Conservation (phyloP, 805 yeast genomes). For the Zygoascus tannicola region DNA sequence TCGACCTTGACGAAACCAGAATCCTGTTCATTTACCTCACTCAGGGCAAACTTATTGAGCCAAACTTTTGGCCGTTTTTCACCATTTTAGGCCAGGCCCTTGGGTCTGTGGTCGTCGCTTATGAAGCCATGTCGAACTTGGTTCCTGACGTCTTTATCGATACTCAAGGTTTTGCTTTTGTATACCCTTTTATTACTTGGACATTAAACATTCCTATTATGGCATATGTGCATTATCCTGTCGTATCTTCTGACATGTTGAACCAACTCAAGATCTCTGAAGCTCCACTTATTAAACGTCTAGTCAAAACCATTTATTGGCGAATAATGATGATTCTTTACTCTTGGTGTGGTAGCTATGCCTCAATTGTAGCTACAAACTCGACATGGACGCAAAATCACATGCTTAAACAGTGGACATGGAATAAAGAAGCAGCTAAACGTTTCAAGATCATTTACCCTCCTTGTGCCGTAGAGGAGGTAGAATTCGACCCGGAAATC, state of each 20-base stretch:
- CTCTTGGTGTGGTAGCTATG: constrained; percentile 54
- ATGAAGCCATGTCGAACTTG: constrained; percentile 59
- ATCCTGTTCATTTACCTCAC: constrained; percentile 55
- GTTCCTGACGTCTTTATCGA: constrained; percentile 88
- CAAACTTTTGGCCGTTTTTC: constrained; percentile 62
- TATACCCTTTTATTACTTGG: constrained; percentile 55
- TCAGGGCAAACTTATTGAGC: constrained; percentile 54
- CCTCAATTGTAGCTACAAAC: constrained; percentile 61
- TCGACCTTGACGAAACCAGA: constrained; percentile 40
- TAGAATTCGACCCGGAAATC: constrained; percentile 25
- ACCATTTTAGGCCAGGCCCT: constrained; percentile 83
- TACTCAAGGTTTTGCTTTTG: constrained; percentile 89
- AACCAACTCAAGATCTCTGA: constrained; percentile 19
- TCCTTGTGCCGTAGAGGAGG: constrained; percentile 70
- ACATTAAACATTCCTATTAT: constrained; percentile 63
- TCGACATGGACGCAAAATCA: constrained; percentile 91
- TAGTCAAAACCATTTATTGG: constrained; percentile 61
- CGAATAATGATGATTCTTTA: constrained; percentile 51
- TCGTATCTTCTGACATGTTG: constrained; percentile 83
- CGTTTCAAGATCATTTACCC: constrained; percentile 54
- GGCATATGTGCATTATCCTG: constrained; percentile 92
- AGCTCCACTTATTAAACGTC: constrained; percentile 5
- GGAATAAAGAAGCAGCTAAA: constrained; percentile 28
- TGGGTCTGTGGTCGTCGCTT: constrained; percentile 60
- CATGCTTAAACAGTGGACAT: constrained; percentile 52